Percentiles rank a stretch among this genome's conserved stretches.
Conservation (phyloP, 2,329 filamentous ascomycete species). For the Fusarium floridanum region DNA sequence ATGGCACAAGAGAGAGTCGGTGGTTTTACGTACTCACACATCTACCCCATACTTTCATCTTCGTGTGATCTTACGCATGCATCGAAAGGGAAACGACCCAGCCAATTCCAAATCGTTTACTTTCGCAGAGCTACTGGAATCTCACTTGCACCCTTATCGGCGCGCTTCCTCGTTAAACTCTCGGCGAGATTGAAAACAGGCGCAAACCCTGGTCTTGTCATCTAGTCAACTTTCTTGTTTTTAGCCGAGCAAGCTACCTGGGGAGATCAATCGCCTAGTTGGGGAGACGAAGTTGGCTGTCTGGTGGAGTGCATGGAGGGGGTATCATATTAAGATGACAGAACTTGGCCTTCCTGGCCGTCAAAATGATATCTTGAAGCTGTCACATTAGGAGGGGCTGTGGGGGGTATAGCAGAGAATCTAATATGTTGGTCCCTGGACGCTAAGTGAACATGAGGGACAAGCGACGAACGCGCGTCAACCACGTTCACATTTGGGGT, state of each 20-base stretch:
- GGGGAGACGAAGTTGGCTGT: background rate
- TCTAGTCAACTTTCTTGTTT: background rate
- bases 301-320: background rate
- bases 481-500: background rate
- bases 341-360: background rate
- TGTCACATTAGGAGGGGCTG: background rate
- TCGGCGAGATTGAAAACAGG: background rate
- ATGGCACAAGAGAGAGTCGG: background rate
- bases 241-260: background rate
- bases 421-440: background rate
- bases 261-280: background rate
- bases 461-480: background rate
- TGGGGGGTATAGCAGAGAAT: background rate
- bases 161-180: background rate
- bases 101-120: background rate
- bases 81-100: background rate
- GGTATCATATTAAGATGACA: background rate
- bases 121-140: background rate
- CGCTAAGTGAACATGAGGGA: background rate
- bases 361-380: background rate
- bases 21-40: background rate
- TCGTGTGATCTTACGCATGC: background rate
- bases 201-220: background rate
- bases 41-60: background rate
- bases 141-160: background rate